Conservation (phyloP, 73 alveolate species). For the Paramecium sexaurelia region DNA sequence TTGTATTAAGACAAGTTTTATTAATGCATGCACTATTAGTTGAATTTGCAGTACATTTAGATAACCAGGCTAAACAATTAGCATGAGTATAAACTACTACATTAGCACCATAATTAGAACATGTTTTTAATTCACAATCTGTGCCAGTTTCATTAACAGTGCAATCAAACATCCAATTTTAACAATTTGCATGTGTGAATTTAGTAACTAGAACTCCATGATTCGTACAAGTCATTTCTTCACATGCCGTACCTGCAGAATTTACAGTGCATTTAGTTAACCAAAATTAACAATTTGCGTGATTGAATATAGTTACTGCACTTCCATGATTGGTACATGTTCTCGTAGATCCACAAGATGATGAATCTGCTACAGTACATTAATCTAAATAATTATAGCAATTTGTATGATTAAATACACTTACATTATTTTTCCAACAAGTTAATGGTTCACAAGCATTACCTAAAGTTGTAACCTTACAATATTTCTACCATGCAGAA, state of each 20-base stretch:
- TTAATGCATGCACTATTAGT: neutral
- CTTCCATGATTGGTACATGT: constrained; percentile 49
- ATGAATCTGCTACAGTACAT: constrained; percentile 3
- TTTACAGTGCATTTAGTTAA: constrained; percentile 40
- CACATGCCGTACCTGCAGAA: constrained; percentile 23
- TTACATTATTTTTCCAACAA: neutral
- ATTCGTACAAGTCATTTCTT: constrained; percentile 14
- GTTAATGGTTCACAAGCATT: constrained; percentile 24
- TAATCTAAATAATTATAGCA: neutral
- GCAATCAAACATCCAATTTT: constrained; percentile 44
- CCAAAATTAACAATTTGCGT: constrained; percentile 5
- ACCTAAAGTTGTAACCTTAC: neutral
- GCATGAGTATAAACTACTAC: constrained; percentile 37
- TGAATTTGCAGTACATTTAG: constrained; percentile 1
- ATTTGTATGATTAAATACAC: constrained; percentile 13
- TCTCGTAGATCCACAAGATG: constrained; percentile 25
- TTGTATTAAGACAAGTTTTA: constrained; percentile 24
- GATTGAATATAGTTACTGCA: neutral
- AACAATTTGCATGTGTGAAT: constrained; percentile 14
- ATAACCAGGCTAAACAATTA: constrained; percentile 22
- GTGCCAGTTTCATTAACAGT: constrained; percentile 33
- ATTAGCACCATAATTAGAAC: constrained; percentile 40
- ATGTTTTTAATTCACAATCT: constrained; percentile 14
- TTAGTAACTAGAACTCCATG: constrained; percentile 4
- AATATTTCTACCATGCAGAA: neutral